phyloP scores from a whole-genome alignment of 148 eudicot genomes.

The Suaeda aralocaspica region DNA sequence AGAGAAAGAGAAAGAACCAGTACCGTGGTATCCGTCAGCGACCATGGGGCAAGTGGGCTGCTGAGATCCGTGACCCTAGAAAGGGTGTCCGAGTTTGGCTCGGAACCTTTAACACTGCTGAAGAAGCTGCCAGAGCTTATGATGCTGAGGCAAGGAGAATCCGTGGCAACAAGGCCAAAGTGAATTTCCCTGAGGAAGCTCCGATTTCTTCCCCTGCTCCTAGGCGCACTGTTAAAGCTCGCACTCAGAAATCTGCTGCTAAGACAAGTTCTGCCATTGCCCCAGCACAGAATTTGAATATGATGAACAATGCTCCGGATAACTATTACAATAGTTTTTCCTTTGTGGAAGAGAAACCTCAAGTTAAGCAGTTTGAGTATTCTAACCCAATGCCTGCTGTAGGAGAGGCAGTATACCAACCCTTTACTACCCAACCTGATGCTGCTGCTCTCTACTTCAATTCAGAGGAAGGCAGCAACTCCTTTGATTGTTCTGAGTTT shows the following conservation, averaged over 20 bases:
- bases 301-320: slow-evolving; percentile 28
- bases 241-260: slow-evolving; percentile 28
- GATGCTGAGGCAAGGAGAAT: slow-evolving; percentile 93
- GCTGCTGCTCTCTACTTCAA: slow-evolving; percentile 36
- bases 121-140: slow-evolving; percentile 98
- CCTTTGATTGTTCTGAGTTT: slow-evolving; percentile 70
- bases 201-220: slow-evolving; percentile 24
- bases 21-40: slow-evolving; percentile 96
- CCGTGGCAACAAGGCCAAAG: slow-evolving; percentile 92
- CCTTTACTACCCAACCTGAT: slow-evolving; percentile 30
- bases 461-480: slow-evolving; percentile 80
- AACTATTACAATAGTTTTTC: slow-evolving; percentile 29
- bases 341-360: slow-evolving; percentile 59
- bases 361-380: slow-evolving; percentile 31
- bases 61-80: slow-evolving; percentile 97
- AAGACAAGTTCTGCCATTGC: slow-evolving; percentile 25
- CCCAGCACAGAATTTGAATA: slow-evolving; percentile 28
- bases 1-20: slow-evolving; percentile 84
- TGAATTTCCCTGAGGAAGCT: slow-evolving; percentile 74
- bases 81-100: slow-evolving; percentile 99
- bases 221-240: slow-evolving; percentile 39
- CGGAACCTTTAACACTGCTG: slow-evolving; percentile 94
- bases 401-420: slow-evolving; percentile 29
- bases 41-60: slow-evolving; percentile 99
- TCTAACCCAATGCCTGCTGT: slow-evolving; percentile 25